Evolutionary conservation across 2,329 filamentous ascomycete species (phyloP).

Genomic region (Escovopsis sp.): DNA sequence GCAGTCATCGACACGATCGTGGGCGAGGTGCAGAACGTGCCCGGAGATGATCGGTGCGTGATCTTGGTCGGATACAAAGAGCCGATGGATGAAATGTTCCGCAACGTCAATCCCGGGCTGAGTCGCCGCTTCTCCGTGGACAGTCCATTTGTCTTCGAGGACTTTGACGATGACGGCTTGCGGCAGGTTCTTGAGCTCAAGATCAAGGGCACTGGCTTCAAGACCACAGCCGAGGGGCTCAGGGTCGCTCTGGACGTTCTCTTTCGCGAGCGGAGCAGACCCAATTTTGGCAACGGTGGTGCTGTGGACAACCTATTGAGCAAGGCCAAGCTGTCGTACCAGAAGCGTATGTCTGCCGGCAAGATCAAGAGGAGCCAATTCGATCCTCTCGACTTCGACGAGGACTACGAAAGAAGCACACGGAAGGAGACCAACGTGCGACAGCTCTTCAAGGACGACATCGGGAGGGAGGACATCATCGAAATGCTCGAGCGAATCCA

Average conservation of each 20-base stretch:
- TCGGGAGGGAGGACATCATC: conserved; percentile 43
- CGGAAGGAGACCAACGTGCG: conserved; percentile 25
- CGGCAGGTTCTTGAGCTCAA: conserved; percentile 46
- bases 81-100: conserved; percentile 56
- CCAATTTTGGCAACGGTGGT: conserved; percentile 62
- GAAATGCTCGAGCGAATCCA: conserved; percentile 38
- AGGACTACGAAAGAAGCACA: conserved; percentile 36
- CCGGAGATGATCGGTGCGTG: conserved; percentile 58
- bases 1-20: conserved; percentile 62
- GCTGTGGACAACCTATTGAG: conserved; percentile 54
- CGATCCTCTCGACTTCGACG: conserved; percentile 62
- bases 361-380: conserved; percentile 41
- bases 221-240: conserved; percentile 34
- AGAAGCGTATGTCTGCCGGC: conserved; percentile 12
- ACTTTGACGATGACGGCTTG: conserved; percentile 47
- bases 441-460: conserved; percentile 39
- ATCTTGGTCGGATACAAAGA: conserved; percentile 56
- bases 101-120: conserved; percentile 58
- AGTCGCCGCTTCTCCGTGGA: conserved; percentile 48
- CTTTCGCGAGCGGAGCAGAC: conserved; percentile 41
- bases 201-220: conserved; percentile 38
- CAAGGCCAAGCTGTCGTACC: conserved; percentile 31
- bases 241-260: conserved; percentile 44
- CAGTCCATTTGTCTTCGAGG: conserved; percentile 51
- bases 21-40: conserved; percentile 52